A percentile compares a stretch with the other conserved stretches of the same genome.
These are phyloP conservation scores for Fraxinus albicans DNA, from an alignment of 305 asterid species.

Conservation along the genomic window DNA sequence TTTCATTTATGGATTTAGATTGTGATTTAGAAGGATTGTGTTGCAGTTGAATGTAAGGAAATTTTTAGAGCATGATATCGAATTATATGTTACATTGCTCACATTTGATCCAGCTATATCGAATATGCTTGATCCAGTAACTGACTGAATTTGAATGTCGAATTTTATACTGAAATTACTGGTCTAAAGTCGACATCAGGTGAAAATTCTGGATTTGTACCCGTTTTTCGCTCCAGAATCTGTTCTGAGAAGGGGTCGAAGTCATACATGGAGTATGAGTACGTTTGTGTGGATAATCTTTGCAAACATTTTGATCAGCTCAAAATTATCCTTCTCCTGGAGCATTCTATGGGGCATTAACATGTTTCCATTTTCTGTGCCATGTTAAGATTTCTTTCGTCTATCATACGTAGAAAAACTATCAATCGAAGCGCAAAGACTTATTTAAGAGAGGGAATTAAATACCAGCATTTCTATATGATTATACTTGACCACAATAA, in stretches of 20 bases:
- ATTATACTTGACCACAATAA: background rate
- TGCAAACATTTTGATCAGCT: constrained; percentile 46
- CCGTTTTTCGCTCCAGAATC: constrained; percentile 79
- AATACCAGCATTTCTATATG: background rate
- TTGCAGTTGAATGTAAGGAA: background rate
- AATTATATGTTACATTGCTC: background rate
- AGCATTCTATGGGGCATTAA: constrained; percentile 88
- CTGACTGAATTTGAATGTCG: background rate
- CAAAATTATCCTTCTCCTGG: constrained; percentile 51
- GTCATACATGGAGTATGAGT: constrained; percentile 86
- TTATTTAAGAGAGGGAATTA: background rate
- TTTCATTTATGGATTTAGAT: background rate
- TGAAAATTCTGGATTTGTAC: constrained; percentile 55
- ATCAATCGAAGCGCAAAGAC: background rate
- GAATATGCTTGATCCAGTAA: background rate
- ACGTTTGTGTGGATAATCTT: constrained; percentile 75
- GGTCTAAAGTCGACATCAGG: constrained; percentile 40
- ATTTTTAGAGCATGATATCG: background rate
- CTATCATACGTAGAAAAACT: background rate
- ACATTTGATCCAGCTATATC: background rate
- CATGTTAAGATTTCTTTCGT: background rate
- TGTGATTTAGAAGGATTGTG: background rate
- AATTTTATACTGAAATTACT: background rate
- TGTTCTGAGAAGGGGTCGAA: constrained; percentile 90
- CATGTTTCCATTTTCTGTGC: constrained; percentile 9